A percentile compares a stretch with the other conserved stretches of the same genome.
Evolutionary conservation across 176 grass and related monocot species (phyloP).

Genomic region (Oryza longistaminata): DNA sequence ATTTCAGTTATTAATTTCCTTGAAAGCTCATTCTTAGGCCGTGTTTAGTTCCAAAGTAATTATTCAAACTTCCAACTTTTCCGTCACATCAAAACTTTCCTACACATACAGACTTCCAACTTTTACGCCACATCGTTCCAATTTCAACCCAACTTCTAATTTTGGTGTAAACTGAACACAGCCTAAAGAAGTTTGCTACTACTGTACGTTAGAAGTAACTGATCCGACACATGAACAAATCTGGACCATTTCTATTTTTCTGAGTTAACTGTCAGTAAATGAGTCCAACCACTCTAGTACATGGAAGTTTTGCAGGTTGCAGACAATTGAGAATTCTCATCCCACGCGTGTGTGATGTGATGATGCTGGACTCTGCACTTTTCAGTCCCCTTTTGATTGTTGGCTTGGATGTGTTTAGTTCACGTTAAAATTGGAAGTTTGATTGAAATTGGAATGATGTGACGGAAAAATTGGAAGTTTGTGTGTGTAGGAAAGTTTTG

Average conservation of each 20-base stretch:
- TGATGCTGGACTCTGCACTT: background rate
- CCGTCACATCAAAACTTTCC: no score
- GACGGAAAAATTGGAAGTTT: no score
- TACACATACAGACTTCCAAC: no score
- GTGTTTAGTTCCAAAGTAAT: no score
- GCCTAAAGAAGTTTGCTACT: background rate
- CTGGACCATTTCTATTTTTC: background rate
- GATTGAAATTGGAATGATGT: no score
- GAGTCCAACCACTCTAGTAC: background rate
- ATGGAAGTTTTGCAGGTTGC: conserved; percentile 23
- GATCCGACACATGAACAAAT: background rate
- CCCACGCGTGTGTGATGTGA: background rate
- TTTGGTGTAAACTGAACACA: no score
- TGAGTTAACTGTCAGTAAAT: background rate
- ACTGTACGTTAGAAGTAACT: background rate
- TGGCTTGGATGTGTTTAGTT: background rate
- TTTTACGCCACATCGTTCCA: no score
- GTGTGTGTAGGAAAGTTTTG: no score
- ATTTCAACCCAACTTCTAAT: no score
- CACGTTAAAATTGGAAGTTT: no score
- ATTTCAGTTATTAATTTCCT: background rate
- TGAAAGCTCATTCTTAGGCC: background rate
- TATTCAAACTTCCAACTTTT: no score
- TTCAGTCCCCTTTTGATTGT: background rate
- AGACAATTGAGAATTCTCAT: background rate